phyloP scores from a whole-genome alignment of 2,329 filamentous ascomycete genomes.

The Rachicladosporium sp. region DNA sequence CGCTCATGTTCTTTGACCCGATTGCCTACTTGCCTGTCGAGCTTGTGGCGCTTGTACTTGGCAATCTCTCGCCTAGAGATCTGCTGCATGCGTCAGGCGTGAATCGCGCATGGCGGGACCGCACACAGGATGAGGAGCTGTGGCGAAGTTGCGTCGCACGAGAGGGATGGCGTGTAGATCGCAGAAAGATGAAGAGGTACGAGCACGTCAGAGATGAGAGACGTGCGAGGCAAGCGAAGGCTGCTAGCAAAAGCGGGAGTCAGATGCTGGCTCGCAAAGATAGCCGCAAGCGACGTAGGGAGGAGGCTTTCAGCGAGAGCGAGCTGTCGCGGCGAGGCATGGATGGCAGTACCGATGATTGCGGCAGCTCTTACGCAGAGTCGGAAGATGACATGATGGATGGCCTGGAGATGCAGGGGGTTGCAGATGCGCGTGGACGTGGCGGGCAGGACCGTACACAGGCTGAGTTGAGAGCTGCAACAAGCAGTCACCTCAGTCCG shows the following conservation, averaged over 20 bases:
- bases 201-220: conserved; percentile 3
- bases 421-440: no score
- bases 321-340: conserved; percentile 6
- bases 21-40: conserved; percentile 75
- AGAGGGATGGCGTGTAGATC: conserved; percentile 59
- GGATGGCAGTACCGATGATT: no score
- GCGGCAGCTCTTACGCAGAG: not conserved
- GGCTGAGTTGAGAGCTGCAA: no score
- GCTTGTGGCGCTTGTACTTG: conserved; percentile 79
- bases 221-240: not conserved
- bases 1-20: conserved; percentile 85
- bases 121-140: conserved; percentile 70
- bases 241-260: conserved; percentile 17
- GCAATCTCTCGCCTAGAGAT: conserved; percentile 70
- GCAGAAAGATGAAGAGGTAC: conserved; percentile 17
- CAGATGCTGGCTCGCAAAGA: conserved; percentile 9
- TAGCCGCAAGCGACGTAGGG: conserved; percentile 20
- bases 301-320: conserved; percentile 22
- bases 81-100: conserved; percentile 67
- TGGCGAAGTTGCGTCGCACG: conserved; percentile 75
- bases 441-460: no score
- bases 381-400: conserved; percentile 9
- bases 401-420: conserved; percentile 7
- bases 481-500: no score
- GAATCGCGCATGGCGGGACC: conserved; percentile 68